Percentiles rank a stretch among this genome's conserved stretches.
phyloP scores from a whole-genome alignment of 108 stramenopile genomes.

The Schizochytrium sp. region DNA sequence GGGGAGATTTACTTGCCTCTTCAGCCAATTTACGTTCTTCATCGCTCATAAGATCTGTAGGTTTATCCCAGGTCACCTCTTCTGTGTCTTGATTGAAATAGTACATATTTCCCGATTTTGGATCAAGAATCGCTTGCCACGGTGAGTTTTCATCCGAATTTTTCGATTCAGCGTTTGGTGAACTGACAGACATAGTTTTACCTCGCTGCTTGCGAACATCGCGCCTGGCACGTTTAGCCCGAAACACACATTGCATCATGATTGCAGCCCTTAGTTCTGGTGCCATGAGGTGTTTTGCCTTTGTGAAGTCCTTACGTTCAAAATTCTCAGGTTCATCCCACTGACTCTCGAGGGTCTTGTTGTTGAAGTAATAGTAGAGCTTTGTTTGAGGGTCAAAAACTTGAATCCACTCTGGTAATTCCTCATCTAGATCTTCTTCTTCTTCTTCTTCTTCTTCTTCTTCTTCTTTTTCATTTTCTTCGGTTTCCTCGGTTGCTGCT shows the following conservation, averaged over 20 bases:
- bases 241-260: background rate
- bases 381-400: slow-evolving; percentile 42
- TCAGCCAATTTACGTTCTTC: background rate
- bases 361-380: slow-evolving; percentile 44
- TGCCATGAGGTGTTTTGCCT: slow-evolving; percentile 44
- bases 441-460: background rate
- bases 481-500: too few relatives aligned
- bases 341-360: background rate
- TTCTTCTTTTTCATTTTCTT: background rate
- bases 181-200: too few relatives aligned
- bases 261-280: slow-evolving; percentile 55
- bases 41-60: slow-evolving; percentile 2
- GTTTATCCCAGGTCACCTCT: slow-evolving; percentile 34
- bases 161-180: too few relatives aligned
- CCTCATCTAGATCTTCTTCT: background rate
- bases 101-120: background rate
- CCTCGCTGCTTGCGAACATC: slow-evolving; percentile 10
- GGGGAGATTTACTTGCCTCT: background rate
- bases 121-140: background rate
- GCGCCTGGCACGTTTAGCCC: background rate
- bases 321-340: slow-evolving; percentile 37
- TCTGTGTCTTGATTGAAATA: background rate
- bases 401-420: slow-evolving; percentile 23
- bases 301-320: background rate
- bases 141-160: background rate